phyloP scores from a whole-genome alignment of 2,329 filamentous ascomycete genomes.

The Clarireedia hainanense region DNA sequence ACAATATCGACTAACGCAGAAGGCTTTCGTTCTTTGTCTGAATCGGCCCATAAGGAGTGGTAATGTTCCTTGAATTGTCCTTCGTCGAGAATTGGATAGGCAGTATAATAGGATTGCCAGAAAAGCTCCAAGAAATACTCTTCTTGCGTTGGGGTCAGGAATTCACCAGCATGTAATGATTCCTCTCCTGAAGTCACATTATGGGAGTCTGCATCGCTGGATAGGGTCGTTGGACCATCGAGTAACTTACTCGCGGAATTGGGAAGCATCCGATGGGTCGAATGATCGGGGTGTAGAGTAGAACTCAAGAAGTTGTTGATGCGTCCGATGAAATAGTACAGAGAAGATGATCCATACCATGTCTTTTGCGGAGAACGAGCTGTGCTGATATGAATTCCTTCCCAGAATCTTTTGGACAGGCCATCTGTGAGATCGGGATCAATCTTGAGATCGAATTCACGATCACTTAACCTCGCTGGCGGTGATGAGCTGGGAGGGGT shows the following conservation, averaged over 20 bases:
- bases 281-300: constrained; percentile 29
- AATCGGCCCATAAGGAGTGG: constrained; percentile 32
- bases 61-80: constrained; percentile 37
- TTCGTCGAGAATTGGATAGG: constrained; percentile 37
- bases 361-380: constrained; percentile 31
- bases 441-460: neutral
- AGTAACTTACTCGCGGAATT: constrained; percentile 19
- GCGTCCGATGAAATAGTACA: constrained; percentile 38
- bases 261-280: constrained; percentile 27
- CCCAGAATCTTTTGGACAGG: constrained; percentile 28
- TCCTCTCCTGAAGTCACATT: constrained; percentile 6
- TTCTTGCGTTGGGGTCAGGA: constrained; percentile 35
- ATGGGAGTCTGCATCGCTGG: constrained; percentile 11
- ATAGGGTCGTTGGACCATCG: constrained; percentile 11
- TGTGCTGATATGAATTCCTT: constrained; percentile 33
- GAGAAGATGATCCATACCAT: constrained; percentile 38
- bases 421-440: neutral
- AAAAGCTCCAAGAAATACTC: constrained; percentile 40
- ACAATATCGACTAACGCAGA: constrained; percentile 46
- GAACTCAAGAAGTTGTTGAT: constrained; percentile 33
- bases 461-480: constrained; percentile 2
- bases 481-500: constrained; percentile 12
- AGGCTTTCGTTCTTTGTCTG: constrained; percentile 29
- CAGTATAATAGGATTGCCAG: constrained; percentile 39
- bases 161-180: constrained; percentile 15